These are phyloP conservation scores for Withania somnifera DNA, from an alignment of 305 asterid species.

Conservation along the genomic window DNA sequence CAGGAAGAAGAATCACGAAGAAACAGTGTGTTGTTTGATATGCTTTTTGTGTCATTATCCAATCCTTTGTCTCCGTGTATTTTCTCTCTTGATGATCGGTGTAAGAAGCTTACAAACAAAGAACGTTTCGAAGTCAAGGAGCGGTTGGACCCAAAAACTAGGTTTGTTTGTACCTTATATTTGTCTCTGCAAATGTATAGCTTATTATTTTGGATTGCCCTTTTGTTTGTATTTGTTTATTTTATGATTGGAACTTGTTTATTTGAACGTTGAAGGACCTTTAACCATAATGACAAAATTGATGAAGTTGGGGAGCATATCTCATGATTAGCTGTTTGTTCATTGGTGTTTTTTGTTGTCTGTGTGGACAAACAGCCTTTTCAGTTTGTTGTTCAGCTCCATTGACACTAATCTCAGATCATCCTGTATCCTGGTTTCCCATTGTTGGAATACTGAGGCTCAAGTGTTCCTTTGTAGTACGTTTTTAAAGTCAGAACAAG, in stretches of 20 bases:
- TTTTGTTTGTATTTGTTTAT: background rate
- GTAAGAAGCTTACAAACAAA: conserved; percentile 54
- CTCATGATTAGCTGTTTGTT: background rate
- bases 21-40: conserved; percentile 80
- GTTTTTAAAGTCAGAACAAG: background rate
- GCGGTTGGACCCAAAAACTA: conserved; percentile 70
- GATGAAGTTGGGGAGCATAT: background rate
- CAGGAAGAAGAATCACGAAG: conserved; percentile 95
- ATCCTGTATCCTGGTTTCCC: background rate
- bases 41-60: conserved; percentile 76
- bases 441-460: background rate
- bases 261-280: background rate
- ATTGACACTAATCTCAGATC: background rate
- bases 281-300: background rate
- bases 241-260: background rate
- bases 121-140: conserved; percentile 53
- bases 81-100: conserved; percentile 75
- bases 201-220: background rate
- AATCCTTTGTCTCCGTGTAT: conserved; percentile 85
- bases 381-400: background rate
- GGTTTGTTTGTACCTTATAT: conserved; percentile 43
- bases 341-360: background rate
- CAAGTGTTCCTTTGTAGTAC: background rate
- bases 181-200: background rate
- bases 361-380: background rate